Percentiles rank a stretch among this genome's conserved stretches.
Conservation (phyloP, 2,329 filamentous ascomycete genomes). For the Knufia fluminis region DNA sequence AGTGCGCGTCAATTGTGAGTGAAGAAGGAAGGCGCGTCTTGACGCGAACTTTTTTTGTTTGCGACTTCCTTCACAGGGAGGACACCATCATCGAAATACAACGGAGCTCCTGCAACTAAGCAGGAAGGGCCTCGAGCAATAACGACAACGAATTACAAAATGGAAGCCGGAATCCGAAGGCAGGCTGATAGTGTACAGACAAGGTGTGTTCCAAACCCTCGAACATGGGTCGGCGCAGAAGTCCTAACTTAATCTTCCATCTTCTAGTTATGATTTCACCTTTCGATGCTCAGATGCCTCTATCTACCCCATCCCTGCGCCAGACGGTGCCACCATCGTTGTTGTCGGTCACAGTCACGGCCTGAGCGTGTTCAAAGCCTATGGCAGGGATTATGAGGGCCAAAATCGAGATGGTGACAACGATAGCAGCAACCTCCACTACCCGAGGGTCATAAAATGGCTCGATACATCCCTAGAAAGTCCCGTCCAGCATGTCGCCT, state of each 20-base stretch:
- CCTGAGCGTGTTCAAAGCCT: conserved; percentile 35
- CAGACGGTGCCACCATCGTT: conserved; percentile 54
- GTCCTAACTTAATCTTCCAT: background rate
- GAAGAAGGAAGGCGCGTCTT: background rate
- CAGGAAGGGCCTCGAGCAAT: background rate
- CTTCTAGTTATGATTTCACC: conserved; percentile 49
- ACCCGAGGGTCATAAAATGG: conserved; percentile 39
- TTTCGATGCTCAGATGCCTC: conserved; percentile 48
- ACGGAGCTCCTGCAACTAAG: background rate
- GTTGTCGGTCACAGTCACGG: conserved; percentile 52
- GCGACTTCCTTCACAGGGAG: background rate
- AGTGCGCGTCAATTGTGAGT: background rate
- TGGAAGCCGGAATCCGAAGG: conserved; percentile 30
- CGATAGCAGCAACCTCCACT: conserved; percentile 27
- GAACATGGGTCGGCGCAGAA: conserved; percentile 3
- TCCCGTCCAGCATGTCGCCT: conserved; percentile 44
- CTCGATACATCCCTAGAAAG: conserved; percentile 47
- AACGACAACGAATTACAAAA: conserved; percentile 11
- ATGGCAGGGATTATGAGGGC: conserved; percentile 34
- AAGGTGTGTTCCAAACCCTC: conserved; percentile 26
- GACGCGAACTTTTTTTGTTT: conserved; percentile 4
- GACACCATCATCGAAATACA: background rate
- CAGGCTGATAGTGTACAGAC: conserved; percentile 35
- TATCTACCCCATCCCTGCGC: conserved; percentile 49
- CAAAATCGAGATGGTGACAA: conserved; percentile 50